Conservation (phyloP, 1,284 basidiomycete species). For the Puccinia horiana region DNA sequence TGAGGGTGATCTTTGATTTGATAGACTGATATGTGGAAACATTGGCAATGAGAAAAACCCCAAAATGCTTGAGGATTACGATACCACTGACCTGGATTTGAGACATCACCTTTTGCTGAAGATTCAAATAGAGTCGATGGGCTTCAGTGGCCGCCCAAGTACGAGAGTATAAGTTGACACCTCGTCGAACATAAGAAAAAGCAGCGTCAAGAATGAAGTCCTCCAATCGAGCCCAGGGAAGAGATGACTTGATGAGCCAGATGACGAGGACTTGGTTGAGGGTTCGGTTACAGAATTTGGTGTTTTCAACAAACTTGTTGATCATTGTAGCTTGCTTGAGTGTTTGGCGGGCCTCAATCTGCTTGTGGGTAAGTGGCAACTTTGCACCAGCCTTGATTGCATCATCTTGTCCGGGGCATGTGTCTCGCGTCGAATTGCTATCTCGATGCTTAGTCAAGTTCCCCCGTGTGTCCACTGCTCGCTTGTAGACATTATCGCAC, state of each 20-base stretch:
- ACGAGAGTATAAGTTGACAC: background rate
- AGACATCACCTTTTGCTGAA: background rate
- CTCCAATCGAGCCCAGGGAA: background rate
- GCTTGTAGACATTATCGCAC: background rate
- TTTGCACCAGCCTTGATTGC: background rate
- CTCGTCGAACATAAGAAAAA: background rate
- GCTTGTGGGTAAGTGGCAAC: background rate
- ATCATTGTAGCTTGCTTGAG: background rate
- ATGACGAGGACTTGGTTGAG: background rate
- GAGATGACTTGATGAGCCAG: background rate
- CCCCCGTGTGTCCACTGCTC: background rate
- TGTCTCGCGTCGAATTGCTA: background rate
- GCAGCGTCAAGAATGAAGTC: background rate
- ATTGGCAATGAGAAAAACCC: background rate
- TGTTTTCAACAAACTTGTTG: background rate
- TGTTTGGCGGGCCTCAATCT: background rate
- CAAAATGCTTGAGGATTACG: background rate
- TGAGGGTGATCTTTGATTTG: background rate
- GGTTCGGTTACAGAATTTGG: background rate
- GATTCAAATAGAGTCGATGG: background rate
- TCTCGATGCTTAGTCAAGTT: slow-evolving; percentile 1
- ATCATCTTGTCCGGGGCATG: background rate
- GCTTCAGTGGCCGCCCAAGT: slow-evolving; percentile 4
- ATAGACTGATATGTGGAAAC: background rate
- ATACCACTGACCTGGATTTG: background rate